Evolutionary conservation across 2,329 filamentous ascomycete species (phyloP).

Genomic region (Fusarium torulosum): DNA sequence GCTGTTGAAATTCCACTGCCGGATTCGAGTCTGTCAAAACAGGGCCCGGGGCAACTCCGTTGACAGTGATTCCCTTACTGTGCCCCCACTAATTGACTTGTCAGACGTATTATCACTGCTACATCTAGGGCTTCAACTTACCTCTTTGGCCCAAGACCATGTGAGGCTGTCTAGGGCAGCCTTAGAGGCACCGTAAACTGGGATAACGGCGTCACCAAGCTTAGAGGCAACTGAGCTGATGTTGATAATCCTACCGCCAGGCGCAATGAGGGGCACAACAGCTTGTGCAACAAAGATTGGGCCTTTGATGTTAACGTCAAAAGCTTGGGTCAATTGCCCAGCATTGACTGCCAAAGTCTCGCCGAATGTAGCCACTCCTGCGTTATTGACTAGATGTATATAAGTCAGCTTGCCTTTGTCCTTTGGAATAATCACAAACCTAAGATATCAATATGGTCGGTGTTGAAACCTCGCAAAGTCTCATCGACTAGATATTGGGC

Average conservation of each 20-base stretch:
- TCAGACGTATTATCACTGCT: neutral
- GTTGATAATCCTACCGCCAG: conserved; percentile 48
- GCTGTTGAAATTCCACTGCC: conserved; percentile 37
- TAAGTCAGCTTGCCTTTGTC: neutral
- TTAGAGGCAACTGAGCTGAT: conserved; percentile 37
- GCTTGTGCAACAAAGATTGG: conserved; percentile 54
- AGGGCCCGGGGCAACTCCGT: conserved; percentile 57
- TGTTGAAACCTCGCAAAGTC: conserved; percentile 52
- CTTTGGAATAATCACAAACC: conserved; percentile 36
- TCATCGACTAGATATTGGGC: conserved; percentile 51
- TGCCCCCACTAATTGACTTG: conserved; percentile 48
- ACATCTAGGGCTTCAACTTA: conserved; percentile 23
- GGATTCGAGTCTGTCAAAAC: conserved; percentile 52
- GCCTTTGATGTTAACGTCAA: conserved; percentile 53
- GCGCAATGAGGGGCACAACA: conserved; percentile 52
- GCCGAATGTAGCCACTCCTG: conserved; percentile 42
- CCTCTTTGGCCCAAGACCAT: conserved; percentile 51
- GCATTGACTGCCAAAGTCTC: conserved; percentile 37
- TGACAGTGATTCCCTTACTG: conserved; percentile 58
- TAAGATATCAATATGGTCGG: conserved; percentile 57
- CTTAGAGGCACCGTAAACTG: conserved; percentile 46
- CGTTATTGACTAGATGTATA: conserved; percentile 55
- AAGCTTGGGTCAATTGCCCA: conserved; percentile 45
- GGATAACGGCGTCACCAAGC: conserved; percentile 23
- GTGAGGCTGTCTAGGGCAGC: conserved; percentile 55